Conservation (phyloP, 257 asterid genomes). For the Ligustrum vulgare region DNA sequence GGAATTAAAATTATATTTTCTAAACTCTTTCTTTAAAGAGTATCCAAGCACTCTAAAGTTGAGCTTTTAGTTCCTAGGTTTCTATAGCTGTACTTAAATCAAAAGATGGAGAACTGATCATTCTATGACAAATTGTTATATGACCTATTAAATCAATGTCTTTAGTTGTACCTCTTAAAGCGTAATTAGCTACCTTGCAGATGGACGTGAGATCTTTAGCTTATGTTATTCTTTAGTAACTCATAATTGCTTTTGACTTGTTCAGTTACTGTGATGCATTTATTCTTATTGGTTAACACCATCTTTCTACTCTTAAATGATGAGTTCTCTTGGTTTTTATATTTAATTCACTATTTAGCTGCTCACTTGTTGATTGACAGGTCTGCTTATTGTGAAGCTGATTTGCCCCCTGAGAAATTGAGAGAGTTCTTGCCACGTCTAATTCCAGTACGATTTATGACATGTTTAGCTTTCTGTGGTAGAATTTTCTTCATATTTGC, state of each 20-base stretch:
- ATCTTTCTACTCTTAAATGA: constrained; percentile 8
- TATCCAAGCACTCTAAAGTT: background rate
- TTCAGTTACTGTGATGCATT: background rate
- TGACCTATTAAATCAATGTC: background rate
- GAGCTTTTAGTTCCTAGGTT: background rate
- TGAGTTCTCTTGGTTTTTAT: background rate
- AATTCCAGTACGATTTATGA: constrained; percentile 66
- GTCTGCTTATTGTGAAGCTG: constrained; percentile 98
- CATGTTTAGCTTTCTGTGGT: constrained; percentile 8
- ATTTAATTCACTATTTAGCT: constrained; percentile 9
- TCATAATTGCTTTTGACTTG: constrained; percentile 10
- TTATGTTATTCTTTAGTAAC: constrained; percentile 8
- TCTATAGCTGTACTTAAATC: constrained; percentile 1
- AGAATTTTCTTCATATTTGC: constrained; percentile 6
- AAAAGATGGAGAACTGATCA: constrained; percentile 4
- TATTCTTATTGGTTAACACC: constrained; percentile 1
- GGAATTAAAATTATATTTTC: background rate
- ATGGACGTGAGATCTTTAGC: constrained; percentile 10
- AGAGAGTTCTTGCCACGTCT: constrained; percentile 88
- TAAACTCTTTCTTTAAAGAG: background rate
- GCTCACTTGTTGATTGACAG: constrained; percentile 43
- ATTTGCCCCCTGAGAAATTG: constrained; percentile 86
- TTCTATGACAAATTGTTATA: background rate
- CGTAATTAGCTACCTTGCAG: background rate
- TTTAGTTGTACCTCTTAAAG: background rate